A percentile compares a stretch with the other conserved stretches of the same genome.
These are phyloP conservation scores for Ceriops zippeliana DNA, from an alignment of 345 rosid species.

Conservation along the genomic window DNA sequence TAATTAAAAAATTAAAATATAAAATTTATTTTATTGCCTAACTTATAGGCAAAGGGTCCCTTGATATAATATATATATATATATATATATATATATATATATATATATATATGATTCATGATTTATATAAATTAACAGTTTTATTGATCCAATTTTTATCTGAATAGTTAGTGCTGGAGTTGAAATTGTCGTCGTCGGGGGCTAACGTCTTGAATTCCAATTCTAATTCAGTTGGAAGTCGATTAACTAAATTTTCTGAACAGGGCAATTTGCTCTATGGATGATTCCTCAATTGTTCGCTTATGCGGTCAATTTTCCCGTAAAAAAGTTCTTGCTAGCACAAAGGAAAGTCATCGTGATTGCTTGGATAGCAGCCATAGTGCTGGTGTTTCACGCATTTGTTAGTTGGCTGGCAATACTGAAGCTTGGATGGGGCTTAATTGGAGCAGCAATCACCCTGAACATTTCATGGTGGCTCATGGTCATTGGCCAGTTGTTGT, in stretches of 20 bases:
- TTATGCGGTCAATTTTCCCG: constrained; percentile 80
- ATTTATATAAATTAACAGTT: too few species aligned
- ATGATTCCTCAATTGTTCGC: constrained; percentile 89
- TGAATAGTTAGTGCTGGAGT: too few species aligned
- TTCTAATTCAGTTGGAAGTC: too few species aligned
- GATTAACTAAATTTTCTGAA: background rate
- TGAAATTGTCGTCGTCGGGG: too few species aligned
- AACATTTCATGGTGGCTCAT: constrained; percentile 91
- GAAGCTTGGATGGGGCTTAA: constrained; percentile 71
- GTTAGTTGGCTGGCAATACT: constrained; percentile 79
- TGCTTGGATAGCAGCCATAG: constrained; percentile 68
- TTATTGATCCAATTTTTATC: too few species aligned
- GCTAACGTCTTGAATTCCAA: too few species aligned
- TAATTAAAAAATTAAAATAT: too few species aligned
- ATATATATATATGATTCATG: too few species aligned
- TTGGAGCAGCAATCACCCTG: constrained; percentile 79
- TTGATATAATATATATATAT: too few species aligned
- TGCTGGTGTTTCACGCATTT: constrained; percentile 52
- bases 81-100: too few species aligned
- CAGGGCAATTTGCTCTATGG: constrained; percentile 87
- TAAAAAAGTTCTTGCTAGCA: constrained; percentile 83
- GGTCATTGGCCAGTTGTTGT: constrained; percentile 55
- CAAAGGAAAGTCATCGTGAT: constrained; percentile 85
- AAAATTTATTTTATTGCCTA: too few species aligned
- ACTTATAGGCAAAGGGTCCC: too few species aligned